Evolutionary conservation across 129 eudicot species (phyloP).

Genomic region (Daucus carota): DNA sequence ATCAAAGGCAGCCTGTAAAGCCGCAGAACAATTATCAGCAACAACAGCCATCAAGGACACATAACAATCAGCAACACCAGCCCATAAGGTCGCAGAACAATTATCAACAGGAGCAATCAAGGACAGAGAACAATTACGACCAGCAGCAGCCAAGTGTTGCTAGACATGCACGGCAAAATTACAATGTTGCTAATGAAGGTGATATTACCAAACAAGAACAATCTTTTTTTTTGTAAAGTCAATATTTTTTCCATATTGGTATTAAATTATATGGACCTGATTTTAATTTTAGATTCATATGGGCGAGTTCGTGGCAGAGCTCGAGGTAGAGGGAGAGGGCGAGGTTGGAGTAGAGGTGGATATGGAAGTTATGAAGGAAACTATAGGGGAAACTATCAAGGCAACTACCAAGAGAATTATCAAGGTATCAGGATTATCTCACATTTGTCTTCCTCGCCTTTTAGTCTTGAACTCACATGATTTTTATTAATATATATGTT

Average conservation of each 20-base stretch:
- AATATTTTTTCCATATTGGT: background rate
- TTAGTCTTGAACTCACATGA: background rate
- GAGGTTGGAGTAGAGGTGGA: constrained; percentile 82
- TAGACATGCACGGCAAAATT: background rate
- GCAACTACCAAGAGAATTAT: constrained; percentile 22
- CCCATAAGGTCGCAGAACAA: background rate
- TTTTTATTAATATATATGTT: constrained; percentile 10
- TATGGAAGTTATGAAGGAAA: constrained; percentile 36
- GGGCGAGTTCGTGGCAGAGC: constrained; percentile 63
- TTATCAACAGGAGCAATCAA: background rate
- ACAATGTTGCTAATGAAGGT: constrained; percentile 3
- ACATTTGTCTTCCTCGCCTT: constrained; percentile 21
- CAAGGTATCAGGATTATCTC: constrained; percentile 24
- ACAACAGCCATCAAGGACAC: background rate
- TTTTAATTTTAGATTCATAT: constrained; percentile 13
- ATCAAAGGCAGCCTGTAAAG: background rate
- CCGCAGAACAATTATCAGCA: background rate
- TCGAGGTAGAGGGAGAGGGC: constrained; percentile 77
- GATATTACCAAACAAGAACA: background rate
- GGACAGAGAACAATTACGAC: background rate
- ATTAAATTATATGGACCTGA: background rate
- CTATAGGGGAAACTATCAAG: background rate
- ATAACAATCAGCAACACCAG: background rate
- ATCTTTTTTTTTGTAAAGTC: background rate
- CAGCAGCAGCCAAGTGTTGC: background rate